Percentiles rank a stretch among this genome's conserved stretches.
These are phyloP conservation scores for Blastobotrys arbuscula DNA, from an alignment of 1,139 yeast species.

Conservation along the genomic window DNA sequence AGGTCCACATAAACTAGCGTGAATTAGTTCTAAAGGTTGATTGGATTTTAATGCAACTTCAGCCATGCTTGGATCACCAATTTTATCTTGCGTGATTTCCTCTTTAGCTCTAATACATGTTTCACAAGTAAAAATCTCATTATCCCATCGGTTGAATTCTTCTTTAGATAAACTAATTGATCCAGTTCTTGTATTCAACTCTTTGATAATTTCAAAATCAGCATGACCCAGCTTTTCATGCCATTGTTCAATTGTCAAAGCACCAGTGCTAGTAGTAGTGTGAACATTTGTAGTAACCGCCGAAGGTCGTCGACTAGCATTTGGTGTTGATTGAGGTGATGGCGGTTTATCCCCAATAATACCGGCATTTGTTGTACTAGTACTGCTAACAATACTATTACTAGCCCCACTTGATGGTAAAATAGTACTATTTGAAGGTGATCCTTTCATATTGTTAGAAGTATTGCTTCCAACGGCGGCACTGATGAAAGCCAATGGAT, in stretches of 20 bases:
- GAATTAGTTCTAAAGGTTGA: conserved; percentile 12
- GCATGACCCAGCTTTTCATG: conserved; percentile 5
- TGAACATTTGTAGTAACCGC: too few relatives aligned
- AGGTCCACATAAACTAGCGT: conserved; percentile 13
- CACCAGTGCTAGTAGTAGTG: not conserved
- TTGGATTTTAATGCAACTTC: conserved; percentile 12
- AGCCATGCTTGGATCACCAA: conserved; percentile 10
- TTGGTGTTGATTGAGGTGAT: not conserved
- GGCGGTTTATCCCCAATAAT: conserved; percentile 9
- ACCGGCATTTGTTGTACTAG: not conserved
- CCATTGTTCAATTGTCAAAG: not conserved
- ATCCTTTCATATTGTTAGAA: too few relatives aligned
- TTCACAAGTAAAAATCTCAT: not conserved
- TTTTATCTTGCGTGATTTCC: conserved; percentile 3
- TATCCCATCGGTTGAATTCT: not conserved
- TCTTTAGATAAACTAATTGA: not conserved
- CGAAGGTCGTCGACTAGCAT: conserved; percentile 4
- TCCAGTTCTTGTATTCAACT: not conserved
- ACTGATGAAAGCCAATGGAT: not conserved
- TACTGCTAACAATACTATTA: not conserved
- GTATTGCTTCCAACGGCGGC: too few relatives aligned
- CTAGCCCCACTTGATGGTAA: not conserved
- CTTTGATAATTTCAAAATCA: conserved; percentile 2
- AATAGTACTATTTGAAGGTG: not conserved
- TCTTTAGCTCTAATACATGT: conserved; percentile 4